These are phyloP conservation scores for Opeltia flavorubescens DNA, from an alignment of 495 filamentous ascomycete genomes.

Conservation along the genomic window DNA sequence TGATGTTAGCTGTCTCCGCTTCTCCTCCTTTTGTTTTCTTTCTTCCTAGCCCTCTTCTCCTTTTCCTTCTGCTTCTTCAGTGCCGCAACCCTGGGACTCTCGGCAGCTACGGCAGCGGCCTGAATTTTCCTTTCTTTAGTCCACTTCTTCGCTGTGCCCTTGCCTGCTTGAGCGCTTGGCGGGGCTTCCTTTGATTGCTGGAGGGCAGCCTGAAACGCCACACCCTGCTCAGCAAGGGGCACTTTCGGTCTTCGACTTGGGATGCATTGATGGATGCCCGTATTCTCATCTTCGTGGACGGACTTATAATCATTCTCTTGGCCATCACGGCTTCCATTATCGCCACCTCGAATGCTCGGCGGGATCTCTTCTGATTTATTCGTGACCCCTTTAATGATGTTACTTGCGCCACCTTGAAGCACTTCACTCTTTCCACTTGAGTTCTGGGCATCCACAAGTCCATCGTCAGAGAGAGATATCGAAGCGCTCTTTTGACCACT, in stretches of 20 bases:
- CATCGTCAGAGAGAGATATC: too few relatives aligned
- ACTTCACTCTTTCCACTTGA: neutral
- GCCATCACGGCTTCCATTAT: neutral
- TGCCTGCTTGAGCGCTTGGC: neutral
- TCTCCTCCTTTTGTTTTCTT: neutral
- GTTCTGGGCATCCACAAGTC: too few relatives aligned
- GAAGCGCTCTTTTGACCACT: too few relatives aligned
- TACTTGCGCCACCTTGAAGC: neutral
- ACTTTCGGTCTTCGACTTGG: neutral
- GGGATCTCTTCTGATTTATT: neutral
- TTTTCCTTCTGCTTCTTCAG: constrained; percentile 34
- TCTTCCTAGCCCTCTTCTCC: constrained; percentile 29
- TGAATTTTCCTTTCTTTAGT: neutral
- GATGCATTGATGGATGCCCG: neutral
- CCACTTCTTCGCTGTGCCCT: neutral
- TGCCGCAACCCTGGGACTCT: constrained; percentile 24
- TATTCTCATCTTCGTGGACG: neutral
- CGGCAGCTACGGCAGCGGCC: neutral
- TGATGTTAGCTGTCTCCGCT: neutral
- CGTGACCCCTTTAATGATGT: neutral
- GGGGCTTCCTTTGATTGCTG: neutral
- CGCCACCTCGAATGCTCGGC: neutral
- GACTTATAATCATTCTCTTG: neutral
- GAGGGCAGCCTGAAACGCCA: neutral
- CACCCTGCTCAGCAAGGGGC: neutral